Percentiles rank a stretch among this genome's conserved stretches.
phyloP scores from a whole-genome alignment of 2,329 filamentous ascomycete species.

The Didymella lethalis region DNA sequence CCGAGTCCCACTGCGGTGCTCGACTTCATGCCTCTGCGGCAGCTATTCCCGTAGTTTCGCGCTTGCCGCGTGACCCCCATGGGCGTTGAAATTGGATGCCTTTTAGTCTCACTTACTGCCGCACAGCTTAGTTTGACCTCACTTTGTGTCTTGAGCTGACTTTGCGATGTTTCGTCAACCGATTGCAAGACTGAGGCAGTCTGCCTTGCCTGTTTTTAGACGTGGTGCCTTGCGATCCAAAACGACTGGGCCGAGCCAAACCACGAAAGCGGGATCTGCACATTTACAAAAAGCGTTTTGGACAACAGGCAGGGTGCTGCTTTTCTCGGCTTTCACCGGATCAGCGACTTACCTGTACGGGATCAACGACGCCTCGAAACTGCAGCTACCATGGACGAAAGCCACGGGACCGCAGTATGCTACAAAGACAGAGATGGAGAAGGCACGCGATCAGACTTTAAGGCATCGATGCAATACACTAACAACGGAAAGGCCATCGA shows the following conservation, averaged over 20 bases:
- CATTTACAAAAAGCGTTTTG: conserved; percentile 50
- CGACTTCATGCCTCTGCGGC: conserved; percentile 24
- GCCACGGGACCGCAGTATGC: conserved; percentile 56
- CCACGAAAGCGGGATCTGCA: conserved; percentile 30
- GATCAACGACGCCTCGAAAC: conserved; percentile 47
- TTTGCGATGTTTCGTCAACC: conserved; percentile 47
- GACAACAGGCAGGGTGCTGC: conserved; percentile 58
- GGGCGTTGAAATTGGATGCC: conserved; percentile 32
- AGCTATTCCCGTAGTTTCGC: conserved; percentile 27
- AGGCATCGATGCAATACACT: conserved; percentile 1
- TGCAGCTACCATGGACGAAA: conserved; percentile 39
- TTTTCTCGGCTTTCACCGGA: conserved; percentile 60
- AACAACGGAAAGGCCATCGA: conserved; percentile 59
- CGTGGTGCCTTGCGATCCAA: conserved; percentile 38
- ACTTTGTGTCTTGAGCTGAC: conserved; percentile 17
- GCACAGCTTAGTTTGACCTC: conserved; percentile 26
- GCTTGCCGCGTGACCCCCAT: conserved; percentile 35
- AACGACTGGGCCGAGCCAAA: conserved; percentile 36
- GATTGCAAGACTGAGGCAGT: conserved; percentile 38
- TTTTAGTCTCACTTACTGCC: conserved; percentile 25
- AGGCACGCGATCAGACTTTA: conserved; percentile 42
- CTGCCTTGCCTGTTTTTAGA: conserved; percentile 41
- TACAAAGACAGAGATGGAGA: conserved; percentile 60
- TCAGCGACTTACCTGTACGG: conserved; percentile 62
- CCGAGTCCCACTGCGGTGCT: conserved; percentile 22